Evolutionary conservation across 495 filamentous ascomycete species (phyloP).

Genomic region (Penicillium psychrofluorescens): DNA sequence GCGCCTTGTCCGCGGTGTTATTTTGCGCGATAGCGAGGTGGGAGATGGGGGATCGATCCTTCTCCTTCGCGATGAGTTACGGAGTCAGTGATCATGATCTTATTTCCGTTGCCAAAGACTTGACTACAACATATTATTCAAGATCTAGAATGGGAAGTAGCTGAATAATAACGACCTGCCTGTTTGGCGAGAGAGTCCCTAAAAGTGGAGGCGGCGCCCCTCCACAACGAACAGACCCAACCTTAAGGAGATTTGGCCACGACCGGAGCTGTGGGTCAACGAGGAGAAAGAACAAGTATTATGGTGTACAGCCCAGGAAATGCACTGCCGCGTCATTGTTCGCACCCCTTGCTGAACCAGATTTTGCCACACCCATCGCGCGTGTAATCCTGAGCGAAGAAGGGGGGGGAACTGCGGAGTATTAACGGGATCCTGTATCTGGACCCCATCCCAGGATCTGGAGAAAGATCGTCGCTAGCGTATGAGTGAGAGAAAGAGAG

Average conservation of each 20-base stretch:
- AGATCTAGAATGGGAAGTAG: no score
- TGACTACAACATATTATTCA: no score
- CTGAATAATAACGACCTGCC: not conserved
- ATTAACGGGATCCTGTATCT: not conserved
- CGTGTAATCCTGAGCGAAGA: not conserved
- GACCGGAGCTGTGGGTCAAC: constrained; percentile 1
- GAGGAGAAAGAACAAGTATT: not conserved
- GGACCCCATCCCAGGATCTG: not conserved
- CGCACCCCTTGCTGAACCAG: no score
- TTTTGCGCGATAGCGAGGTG: no score
- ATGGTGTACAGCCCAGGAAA: no score
- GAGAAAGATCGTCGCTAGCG: not conserved
- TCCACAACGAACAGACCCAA: constrained; percentile 7
- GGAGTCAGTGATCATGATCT: no score
- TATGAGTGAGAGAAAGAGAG: not conserved
- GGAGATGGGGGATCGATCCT: no score
- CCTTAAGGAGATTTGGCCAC: constrained; percentile 6
- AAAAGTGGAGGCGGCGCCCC: not conserved
- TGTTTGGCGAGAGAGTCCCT: not conserved
- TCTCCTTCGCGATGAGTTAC: no score
- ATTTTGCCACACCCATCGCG: not conserved
- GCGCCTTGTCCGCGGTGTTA: no score
- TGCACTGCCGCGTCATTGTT: not conserved
- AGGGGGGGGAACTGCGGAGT: not conserved
- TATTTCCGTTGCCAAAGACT: no score